Evolutionary conservation across 331 rosid species (phyloP).

Genomic region (Acacia concinna): DNA sequence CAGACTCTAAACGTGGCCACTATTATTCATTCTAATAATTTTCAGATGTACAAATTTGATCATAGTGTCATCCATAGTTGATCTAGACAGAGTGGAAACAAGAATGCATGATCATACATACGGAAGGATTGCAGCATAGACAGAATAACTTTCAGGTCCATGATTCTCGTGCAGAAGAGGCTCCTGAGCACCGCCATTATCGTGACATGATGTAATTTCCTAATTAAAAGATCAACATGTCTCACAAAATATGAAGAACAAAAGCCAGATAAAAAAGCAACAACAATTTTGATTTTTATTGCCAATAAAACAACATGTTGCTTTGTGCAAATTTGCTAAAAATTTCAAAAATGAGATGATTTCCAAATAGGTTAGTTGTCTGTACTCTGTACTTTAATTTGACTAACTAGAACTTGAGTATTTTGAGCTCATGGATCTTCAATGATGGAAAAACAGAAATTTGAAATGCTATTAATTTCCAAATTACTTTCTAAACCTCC

Average conservation of each 20-base stretch:
- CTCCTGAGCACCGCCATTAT: slow-evolving; percentile 47
- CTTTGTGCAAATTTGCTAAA: not conserved
- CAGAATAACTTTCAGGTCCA: slow-evolving; percentile 54
- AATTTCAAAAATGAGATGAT: not conserved
- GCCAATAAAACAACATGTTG: slow-evolving; percentile 3
- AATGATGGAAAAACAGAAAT: not conserved
- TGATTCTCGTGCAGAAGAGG: slow-evolving; percentile 58
- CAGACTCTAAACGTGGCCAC: not conserved
- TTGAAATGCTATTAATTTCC: not conserved
- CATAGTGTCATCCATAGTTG: not conserved
- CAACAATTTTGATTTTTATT: not conserved
- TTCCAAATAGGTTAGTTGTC: not conserved
- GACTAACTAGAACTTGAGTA: not conserved
- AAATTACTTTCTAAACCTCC: not conserved
- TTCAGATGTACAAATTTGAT: not conserved
- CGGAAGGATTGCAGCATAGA: slow-evolving; percentile 78
- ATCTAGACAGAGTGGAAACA: slow-evolving; percentile 8
- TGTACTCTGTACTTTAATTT: not conserved
- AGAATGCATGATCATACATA: slow-evolving; percentile 37
- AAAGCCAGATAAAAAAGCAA: not conserved
- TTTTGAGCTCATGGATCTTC: not conserved
- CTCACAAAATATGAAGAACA: slow-evolving; percentile 9
- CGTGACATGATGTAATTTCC: slow-evolving; percentile 54
- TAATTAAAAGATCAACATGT: slow-evolving; percentile 30
- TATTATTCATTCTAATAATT: not conserved